Conservation (phyloP, 495 filamentous ascomycete genomes). For the Daldinia loculata region DNA sequence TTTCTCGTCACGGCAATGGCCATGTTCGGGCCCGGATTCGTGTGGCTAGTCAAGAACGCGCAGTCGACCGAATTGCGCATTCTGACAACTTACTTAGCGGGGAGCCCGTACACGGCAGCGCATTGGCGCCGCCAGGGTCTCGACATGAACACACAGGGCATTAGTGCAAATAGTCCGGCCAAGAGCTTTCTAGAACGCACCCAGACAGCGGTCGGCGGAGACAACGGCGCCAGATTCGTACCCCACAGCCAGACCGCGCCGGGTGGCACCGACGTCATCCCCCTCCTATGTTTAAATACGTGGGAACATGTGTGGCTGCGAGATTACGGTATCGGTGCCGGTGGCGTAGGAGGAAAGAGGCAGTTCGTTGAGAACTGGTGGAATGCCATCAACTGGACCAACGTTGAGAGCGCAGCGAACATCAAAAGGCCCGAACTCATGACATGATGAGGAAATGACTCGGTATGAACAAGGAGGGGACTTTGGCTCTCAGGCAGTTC, state of each 20-base stretch:
- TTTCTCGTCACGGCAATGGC: constrained; percentile 81
- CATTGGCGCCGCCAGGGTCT: constrained; percentile 80
- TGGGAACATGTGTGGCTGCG: constrained; percentile 95
- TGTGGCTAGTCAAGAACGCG: constrained; percentile 81
- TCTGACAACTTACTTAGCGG: constrained; percentile 89
- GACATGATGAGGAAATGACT: neutral
- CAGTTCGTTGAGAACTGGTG: constrained; percentile 84
- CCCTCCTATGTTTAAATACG: constrained; percentile 89
- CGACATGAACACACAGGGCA: constrained; percentile 77
- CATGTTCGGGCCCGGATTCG: constrained; percentile 97
- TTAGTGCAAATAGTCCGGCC: constrained; percentile 21
- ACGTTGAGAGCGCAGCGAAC: constrained; percentile 60
- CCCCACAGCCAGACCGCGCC: constrained; percentile 57
- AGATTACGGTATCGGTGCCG: constrained; percentile 74
- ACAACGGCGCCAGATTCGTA: constrained; percentile 43
- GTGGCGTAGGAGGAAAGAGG: constrained; percentile 68
- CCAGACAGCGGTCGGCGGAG: constrained; percentile 48
- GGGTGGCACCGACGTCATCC: constrained; percentile 74
- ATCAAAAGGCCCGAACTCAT: constrained; percentile 25
- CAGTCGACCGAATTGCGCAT: constrained; percentile 67
- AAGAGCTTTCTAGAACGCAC: constrained; percentile 46
- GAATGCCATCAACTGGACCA: constrained; percentile 83
- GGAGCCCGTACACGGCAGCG: constrained; percentile 83
- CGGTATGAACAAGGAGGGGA: neutral
- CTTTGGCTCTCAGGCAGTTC: neutral